phyloP scores from a whole-genome alignment of 352 stramenopile species.

The Phytophthora litchii region DNA sequence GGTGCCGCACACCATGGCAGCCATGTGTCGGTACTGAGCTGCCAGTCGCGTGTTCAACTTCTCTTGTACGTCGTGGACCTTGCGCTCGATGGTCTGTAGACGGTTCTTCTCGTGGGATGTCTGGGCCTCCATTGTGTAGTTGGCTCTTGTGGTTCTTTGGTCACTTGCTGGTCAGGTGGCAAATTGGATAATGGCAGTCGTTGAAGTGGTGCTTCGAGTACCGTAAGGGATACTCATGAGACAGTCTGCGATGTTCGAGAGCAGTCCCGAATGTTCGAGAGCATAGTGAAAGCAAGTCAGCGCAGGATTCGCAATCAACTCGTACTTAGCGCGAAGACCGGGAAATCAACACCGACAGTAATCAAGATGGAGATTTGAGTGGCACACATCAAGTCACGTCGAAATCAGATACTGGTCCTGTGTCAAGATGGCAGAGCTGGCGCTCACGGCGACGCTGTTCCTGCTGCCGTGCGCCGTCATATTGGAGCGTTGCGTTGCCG shows the following conservation, averaged over 20 bases:
- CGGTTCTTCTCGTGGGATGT: conserved; percentile 41
- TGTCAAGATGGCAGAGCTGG: conserved; percentile 24
- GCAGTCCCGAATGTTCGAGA: conserved; percentile 30
- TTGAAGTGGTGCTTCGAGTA: conserved; percentile 24
- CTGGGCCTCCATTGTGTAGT: conserved; percentile 30
- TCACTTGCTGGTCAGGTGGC: conserved; percentile 9
- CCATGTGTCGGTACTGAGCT: conserved; percentile 38
- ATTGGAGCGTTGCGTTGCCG: conserved; percentile 47
- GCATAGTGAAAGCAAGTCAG: conserved; percentile 16
- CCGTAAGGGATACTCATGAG: not conserved
- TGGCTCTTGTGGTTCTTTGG: not conserved
- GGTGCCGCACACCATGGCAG: conserved; percentile 38
- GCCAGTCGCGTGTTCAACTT: conserved; percentile 40
- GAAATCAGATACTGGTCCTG: too few species aligned
- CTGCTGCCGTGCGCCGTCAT: conserved; percentile 51
- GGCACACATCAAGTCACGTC: not conserved
- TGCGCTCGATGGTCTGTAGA: conserved; percentile 47
- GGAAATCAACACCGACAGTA: conserved; percentile 2
- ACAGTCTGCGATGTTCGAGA: conserved; percentile 26
- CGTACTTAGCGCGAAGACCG: not conserved
- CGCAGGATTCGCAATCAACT: conserved; percentile 3
- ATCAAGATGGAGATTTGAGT: too few species aligned
- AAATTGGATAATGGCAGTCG: conserved; percentile 36
- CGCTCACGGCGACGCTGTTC: conserved; percentile 52
- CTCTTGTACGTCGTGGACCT: conserved; percentile 55